These are phyloP conservation scores for Eudorina sp. DNA, from an alignment of 139 green algal genomes.

Conservation along the genomic window DNA sequence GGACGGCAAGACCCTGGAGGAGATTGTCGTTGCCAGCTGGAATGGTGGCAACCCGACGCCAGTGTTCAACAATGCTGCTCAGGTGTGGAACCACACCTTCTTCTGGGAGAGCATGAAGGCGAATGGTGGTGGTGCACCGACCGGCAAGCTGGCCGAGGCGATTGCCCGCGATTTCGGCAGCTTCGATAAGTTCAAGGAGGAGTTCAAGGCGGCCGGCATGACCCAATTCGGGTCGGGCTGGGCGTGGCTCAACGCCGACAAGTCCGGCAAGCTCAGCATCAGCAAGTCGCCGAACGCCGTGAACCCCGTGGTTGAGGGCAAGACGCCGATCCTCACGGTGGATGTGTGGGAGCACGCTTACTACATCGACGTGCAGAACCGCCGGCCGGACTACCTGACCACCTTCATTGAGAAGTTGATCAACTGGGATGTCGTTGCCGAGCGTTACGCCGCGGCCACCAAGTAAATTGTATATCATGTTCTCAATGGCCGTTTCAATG, in stretches of 20 bases:
- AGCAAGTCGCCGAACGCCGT: slow-evolving; percentile 96
- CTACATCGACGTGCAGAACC: slow-evolving; percentile 75
- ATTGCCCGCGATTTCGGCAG: slow-evolving; percentile 93
- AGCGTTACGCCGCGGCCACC: slow-evolving; percentile 62
- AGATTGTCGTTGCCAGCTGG: slow-evolving; percentile 84
- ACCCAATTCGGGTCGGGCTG: slow-evolving; percentile 93
- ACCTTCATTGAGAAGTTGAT: slow-evolving; percentile 92
- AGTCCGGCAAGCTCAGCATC: slow-evolving; percentile 88
- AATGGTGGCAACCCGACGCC: slow-evolving; percentile 88
- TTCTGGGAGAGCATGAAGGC: slow-evolving; percentile 94
- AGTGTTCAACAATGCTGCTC: slow-evolving; percentile 95
- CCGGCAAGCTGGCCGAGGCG: slow-evolving; percentile 80
- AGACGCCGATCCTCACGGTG: slow-evolving; percentile 91
- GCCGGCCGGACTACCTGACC: slow-evolving; percentile 83
- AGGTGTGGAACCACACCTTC: slow-evolving; percentile 96
- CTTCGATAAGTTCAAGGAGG: slow-evolving; percentile 89
- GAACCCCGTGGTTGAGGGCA: slow-evolving; percentile 81
- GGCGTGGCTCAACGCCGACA: slow-evolving; percentile 91
- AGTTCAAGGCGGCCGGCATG: slow-evolving; percentile 87
- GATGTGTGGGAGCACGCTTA: slow-evolving; percentile 95
- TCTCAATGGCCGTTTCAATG: too few relatives aligned
- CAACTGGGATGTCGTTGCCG: slow-evolving; percentile 86
- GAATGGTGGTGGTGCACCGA: slow-evolving; percentile 83
- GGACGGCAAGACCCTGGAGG: slow-evolving; percentile 88
- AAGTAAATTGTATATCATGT: too few relatives aligned